phyloP scores from a whole-genome alignment of 129 eudicot species.

The Flaveria sonorensis region DNA sequence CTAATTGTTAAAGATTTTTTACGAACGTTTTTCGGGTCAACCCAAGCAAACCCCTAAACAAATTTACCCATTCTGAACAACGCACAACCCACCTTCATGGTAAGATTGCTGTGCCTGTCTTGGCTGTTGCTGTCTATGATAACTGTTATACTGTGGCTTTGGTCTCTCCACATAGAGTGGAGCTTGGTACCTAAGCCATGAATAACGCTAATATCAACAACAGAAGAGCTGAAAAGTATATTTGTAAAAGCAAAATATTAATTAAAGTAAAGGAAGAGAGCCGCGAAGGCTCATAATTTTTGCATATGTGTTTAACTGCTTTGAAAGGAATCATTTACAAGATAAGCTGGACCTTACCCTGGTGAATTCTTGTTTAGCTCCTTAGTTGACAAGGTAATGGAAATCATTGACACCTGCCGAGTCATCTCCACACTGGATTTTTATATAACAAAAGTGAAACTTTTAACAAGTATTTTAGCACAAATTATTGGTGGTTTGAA shows the following conservation, averaged over 20 bases:
- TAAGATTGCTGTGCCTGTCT: conserved; percentile 56
- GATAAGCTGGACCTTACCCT: conserved; percentile 56
- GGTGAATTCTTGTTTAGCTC: conserved; percentile 94
- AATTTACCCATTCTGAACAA: background rate
- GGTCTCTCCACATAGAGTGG: conserved; percentile 66
- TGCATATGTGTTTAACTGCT: conserved; percentile 17
- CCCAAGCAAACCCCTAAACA: background rate
- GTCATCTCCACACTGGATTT: conserved; percentile 88
- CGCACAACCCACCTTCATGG: conserved; percentile 55
- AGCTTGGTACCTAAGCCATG: conserved; percentile 78
- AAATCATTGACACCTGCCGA: conserved; percentile 91
- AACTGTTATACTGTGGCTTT: conserved; percentile 57
- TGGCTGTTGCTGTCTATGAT: conserved; percentile 55
- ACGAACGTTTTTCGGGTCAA: background rate
- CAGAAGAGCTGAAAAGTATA: background rate
- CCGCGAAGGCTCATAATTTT: background rate
- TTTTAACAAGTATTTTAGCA: conserved; percentile 13
- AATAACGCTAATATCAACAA: conserved; percentile 12
- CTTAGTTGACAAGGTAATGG: conserved; percentile 77
- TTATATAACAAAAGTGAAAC: conserved; percentile 28
- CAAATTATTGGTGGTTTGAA: background rate
- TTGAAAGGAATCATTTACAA: conserved; percentile 14
- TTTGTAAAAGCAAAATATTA: background rate
- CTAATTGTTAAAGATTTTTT: background rate
- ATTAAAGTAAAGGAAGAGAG: background rate